Base-by-base conservation (phyloP, 2,329 filamentous ascomycete species). In the Sporothrix humicola region DNA sequence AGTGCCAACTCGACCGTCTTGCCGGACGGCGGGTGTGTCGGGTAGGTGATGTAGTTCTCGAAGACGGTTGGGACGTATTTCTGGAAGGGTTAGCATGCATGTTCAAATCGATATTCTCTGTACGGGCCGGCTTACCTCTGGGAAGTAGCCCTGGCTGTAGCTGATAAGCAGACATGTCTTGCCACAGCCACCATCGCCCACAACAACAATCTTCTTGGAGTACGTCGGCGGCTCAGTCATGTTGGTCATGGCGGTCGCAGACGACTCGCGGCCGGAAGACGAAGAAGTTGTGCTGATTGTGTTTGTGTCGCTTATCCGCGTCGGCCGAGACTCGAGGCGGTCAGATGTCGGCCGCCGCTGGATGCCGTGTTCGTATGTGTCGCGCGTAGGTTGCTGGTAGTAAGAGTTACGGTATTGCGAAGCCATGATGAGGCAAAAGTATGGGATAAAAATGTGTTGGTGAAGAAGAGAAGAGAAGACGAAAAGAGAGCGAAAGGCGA, bases 51-150 rank as follows among this genome's bases (percentile, higher is more conserved):
- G 89, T 99, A 99, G 86, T 99, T 99, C 81, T 99, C 96, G 82
- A 99, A 99, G 71, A 99, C 96, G 1, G 96, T 99, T 3, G 96
- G 96, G 56, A 99, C 96, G 80, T 99, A 99, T 98, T 98, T 98
- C 96, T 99, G 79, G 54, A 69, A 56, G 68, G 26, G 42, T 58
- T 75, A 73, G 74, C 71, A 44, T 59, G 8, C 31, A n/a, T 26
- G 1, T 13, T 8, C 31, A 37, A 37, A 37, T 23, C 8, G 46
- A 5, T n/a, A 10, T 1, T 1, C 17, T 13, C 10, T 12, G 20
- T 3, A 68, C 44, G 10, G 15, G 37, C 1, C 3, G 12, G 56
- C 69, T 9, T 86, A 98, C 96, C 93, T 99, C 95, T 84, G 96
- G 96, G 81, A 99, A 99, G 83, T 97, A 97, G 74, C 96, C 96